Evolutionary conservation across 2,329 filamentous ascomycete genomes (phyloP), one percentile per base, ranked within the genome.

Genomic region (Fusarium ramigenum): DNA sequence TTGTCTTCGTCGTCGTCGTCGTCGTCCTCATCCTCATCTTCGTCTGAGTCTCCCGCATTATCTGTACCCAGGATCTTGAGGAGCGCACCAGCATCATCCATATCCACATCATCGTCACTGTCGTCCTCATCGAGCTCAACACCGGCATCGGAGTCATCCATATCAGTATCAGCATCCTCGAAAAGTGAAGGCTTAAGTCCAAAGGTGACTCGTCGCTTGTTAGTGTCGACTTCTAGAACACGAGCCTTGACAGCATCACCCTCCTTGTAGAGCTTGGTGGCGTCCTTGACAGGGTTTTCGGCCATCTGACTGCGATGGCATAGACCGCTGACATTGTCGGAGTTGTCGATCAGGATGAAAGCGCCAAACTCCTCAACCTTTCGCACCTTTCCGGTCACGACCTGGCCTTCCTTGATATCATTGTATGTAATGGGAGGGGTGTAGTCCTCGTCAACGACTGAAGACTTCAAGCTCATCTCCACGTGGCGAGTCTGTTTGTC

Each of bases 311-410:
- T 96, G 70, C 93, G 90, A 81, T 99, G 96, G 81, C 96, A 98
- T 15, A 99, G 88, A 70, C 96, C 96, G 76, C 96, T 97, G 70
- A 99, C 90, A 75, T 97, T 97, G 62, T 90, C 87, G 9, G 95
- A 97, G 68, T 93, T 91, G 81, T 98, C 94, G 25, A 99, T 86
- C 47, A 97, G 90, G 76, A 99, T 93, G 81, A 99, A 99, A 9
- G 96, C 96, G 73, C 96, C 96, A 80, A 95, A 99, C 37, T 97
- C 93, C 79, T 97, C 94, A 5, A 98, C 95, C 82, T 97, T 97
- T 77, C 95, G 92, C 63, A 99, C 90, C 79, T 94, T 97, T 54
- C 95, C 96, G 18, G 93, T 97, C 39, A 99, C 88, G 37, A 95
- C 85, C 81, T 97, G 93, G 11, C 95, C 95, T 70, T 89, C 85